A percentile compares a stretch with the other conserved stretches of the same genome.
phyloP scores from a whole-genome alignment of 2,329 filamentous ascomycete species.

The Teratosphaeria zuluensis region DNA sequence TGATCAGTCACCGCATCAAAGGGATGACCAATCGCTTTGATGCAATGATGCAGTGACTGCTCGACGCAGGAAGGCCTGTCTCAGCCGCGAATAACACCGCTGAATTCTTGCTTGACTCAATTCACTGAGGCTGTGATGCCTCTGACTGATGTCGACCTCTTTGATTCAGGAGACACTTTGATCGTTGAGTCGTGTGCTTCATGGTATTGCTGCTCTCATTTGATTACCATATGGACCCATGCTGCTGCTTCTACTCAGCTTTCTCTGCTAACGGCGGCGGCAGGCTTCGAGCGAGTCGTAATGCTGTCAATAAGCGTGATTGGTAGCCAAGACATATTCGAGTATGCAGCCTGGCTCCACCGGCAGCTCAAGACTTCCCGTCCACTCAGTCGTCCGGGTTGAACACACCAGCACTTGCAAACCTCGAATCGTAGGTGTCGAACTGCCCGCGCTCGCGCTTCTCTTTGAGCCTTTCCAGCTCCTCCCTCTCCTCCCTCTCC shows the following conservation, averaged over 20 bases:
- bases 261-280: background rate
- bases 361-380: background rate
- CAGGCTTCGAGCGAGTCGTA: background rate
- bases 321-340: no score
- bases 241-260: background rate
- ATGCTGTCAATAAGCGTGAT: background rate
- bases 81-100: no score
- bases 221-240: background rate
- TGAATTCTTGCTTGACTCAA: no score
- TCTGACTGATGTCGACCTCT: background rate
- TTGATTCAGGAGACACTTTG: background rate
- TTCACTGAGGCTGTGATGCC: no score
- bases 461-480: conserved; percentile 18
- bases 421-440: conserved; percentile 4
- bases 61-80: background rate
- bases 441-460: conserved; percentile 11
- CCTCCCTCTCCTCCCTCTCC: conserved; percentile 28
- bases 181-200: background rate
- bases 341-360: background rate
- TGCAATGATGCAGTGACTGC: background rate
- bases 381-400: conserved; percentile 23
- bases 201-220: background rate
- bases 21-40: background rate
- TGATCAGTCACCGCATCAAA: background rate
- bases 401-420: conserved; percentile 19